Base-by-base conservation (phyloP, 352 stramenopile genomes). In the Globisporangium mamillatum region DNA sequence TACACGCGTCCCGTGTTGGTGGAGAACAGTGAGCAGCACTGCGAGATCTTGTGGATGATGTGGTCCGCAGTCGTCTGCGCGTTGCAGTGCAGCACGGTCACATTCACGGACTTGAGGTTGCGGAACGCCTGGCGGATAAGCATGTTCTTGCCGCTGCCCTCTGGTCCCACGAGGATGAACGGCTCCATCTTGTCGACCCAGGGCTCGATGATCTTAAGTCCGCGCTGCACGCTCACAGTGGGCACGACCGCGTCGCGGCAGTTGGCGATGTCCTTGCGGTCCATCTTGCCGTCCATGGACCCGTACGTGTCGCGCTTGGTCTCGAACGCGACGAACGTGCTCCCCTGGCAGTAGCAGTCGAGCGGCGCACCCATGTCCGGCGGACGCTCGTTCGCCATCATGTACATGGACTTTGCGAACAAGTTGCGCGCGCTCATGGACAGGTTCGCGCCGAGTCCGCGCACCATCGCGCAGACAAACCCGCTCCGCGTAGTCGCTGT, bases 81-180 rank as follows among this genome's bases (percentile, higher is more conserved):
- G 46, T 98, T 98, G 79, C 96, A 99, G 71, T 99, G 90, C 3
- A 99, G 71, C 32, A 96, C 94, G 0, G 90, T 89, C 1, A 95
- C 77, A 2, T 79, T 91, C 20, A 86, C 79, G 67, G 84, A 82
- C 69, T 92, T 91, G 60, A 89, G 70, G n/a, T 77, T 86, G 48
- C 79, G 76, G 55, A 98, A 97, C 0, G 90, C 93, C 64, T 98
- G 83, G 5, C 89, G 86, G 38, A 98, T 97, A 27, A 98, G 77
- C 87, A 98, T 97, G 64, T 97, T 95, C 76, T 99, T 99, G 57
- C 95, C 95, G 48, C 91, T 97, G 53, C 95, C 95, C 74, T 98
- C 89, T 0, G 95, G 95, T 0, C 95, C 95, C 1, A 98, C 95
- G 6, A 99, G 75, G 56, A 98, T 97, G 71, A 99, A 98, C 18